Evolutionary conservation across 495 filamentous ascomycete genomes (phyloP), one percentile per base, ranked within the genome.

Genomic region (Tetracladium marchalianum): DNA sequence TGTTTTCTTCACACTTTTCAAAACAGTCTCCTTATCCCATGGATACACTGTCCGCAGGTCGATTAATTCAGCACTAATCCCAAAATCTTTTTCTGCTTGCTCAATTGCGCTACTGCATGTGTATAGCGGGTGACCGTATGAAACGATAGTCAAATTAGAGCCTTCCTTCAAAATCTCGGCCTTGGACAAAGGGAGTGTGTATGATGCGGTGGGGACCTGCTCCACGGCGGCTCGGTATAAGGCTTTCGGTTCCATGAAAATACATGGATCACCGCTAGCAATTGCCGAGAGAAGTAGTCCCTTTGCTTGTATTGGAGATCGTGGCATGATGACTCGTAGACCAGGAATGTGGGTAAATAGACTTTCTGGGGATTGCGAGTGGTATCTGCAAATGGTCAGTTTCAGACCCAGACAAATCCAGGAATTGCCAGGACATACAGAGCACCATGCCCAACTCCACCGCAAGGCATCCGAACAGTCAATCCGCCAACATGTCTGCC

Each of bases 241-340:
- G 8, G 90, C 81, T 68, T 98, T 98, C 0, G 92, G 93, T 63
- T 98, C 92, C 84, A 98, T 84, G 66, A 98, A 96, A 19, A 98
- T 68, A 44, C 90, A 86, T 0, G 92, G 92, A 60, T 98, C 90
- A 44, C 87, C 87, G 61, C 77, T 81, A 33, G 80, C 72, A 49
- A 92, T 85, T 24, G 89, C 85, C 1, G 90, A 71, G 2, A 97
- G 69, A 17, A 96, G 70, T 5, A 98, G 70, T 1, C 92, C 92
- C 61, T 97, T 98, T 0, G 92, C 92, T 66, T 97, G 92, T 7
- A 84, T 62, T 7, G 92, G 92, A 8, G 86, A 90, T 35, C 93
- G 76, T 0, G 92, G 92, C 62, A 96, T 84, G 18, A 98, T 80
- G 31, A 97, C 88, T 35, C 81, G 80, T 18, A 98, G 66, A 16